Evolutionary conservation across 345 rosid genomes (phyloP), one percentile per base, ranked within the genome.

Genomic region (Alliaria petiolata): DNA sequence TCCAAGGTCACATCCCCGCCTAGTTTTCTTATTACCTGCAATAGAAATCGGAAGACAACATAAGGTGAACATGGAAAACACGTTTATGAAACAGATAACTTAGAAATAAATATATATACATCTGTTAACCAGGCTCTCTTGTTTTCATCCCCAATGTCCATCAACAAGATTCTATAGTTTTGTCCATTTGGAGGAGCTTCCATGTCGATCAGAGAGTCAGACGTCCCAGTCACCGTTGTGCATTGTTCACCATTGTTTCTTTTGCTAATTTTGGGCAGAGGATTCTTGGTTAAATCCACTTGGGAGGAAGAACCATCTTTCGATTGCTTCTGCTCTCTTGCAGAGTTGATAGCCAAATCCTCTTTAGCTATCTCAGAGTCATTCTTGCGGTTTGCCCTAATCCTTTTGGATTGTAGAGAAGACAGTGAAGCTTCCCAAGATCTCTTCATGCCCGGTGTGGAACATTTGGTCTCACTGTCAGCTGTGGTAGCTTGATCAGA

Each of bases 361-460:
- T 49, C 62, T 70, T 67, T 58, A 60, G 58, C 77, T 50, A 76
- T 49, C 65, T 35, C 72, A 60, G 80, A 74, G 53, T 75, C 81
- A 75, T 17, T 49, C 46, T 51, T 76, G 70, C 75, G 79, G 77
- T 78, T 76, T 80, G 95, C 97, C 69, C 82, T 88, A 28, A 91
- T 85, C 50, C 85, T 85, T 82, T 91, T 91, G 31, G 95, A 82
- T 75, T 83, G 88, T 81, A 89, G 36, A 57, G 95, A 91, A 43
- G 97, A 89, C 35, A 78, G 15, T 16, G 95, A 77, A 57, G 89
- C 79, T 84, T 91, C 93, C 97, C 91, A 87, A 56, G 79, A 62
- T 82, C 83, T 88, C 77, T 83, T 91, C 54, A 74, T 65, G 34
- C 82, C 66, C 40, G 69, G 83, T 26, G 74, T 40, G 52, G 81